A percentile compares a stretch with the other conserved stretches of the same genome.
These are phyloP conservation scores for Pelargonium cotyledonis DNA, from an alignment of 441 rosid species.

Conservation along the genomic window DNA sequence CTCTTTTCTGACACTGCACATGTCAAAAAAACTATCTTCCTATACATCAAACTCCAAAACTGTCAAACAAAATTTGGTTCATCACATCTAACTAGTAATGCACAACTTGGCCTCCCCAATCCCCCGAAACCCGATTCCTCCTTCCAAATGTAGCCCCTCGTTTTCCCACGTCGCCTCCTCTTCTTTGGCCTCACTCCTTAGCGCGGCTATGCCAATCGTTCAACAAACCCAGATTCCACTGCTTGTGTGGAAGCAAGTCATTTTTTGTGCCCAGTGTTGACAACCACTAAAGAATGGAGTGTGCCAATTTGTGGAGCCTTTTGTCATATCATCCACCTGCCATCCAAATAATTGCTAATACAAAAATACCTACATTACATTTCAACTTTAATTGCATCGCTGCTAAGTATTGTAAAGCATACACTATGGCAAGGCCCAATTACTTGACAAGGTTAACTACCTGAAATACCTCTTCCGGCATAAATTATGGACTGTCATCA, in stretches of 20 bases:
- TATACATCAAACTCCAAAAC: neutral
- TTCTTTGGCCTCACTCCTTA: neutral
- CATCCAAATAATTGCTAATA: neutral
- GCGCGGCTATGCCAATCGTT: neutral
- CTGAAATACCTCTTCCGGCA: neutral
- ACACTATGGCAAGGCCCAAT: neutral
- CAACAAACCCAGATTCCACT: neutral
- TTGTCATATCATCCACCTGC: neutral
- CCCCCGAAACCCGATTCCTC: neutral
- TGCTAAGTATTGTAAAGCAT: neutral
- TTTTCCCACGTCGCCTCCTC: neutral
- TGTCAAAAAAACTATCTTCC: neutral
- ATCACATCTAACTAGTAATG: neutral
- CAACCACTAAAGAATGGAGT: neutral
- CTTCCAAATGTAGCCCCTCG: neutral
- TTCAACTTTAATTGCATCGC: neutral
- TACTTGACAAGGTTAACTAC: neutral
- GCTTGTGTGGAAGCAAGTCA: neutral
- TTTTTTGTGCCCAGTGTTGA: neutral
- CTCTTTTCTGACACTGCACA: neutral
- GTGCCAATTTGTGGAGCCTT: neutral
- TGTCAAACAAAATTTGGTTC: neutral
- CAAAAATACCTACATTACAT: neutral
- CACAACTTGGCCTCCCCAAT: neutral
- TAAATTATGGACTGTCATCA: slow-evolving; percentile 29